These are phyloP conservation scores for Pilatotrama ljubarskyi DNA, from an alignment of 768 basidiomycete species.

Conservation along the genomic window DNA sequence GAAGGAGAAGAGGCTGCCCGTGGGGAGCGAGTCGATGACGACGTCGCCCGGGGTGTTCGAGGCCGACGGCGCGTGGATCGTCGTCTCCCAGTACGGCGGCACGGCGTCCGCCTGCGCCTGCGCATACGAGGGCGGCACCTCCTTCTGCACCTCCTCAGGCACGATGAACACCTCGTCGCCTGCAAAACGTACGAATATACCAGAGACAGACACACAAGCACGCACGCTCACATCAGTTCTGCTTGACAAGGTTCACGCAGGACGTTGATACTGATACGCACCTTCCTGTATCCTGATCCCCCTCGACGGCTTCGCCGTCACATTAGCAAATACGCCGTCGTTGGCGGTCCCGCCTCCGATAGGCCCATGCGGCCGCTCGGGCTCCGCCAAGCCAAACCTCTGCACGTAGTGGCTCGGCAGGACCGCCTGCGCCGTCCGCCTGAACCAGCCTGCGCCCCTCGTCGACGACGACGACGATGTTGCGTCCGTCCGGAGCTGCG, in stretches of 20 bases:
- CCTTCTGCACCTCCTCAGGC: constrained; percentile 80
- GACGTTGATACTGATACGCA: constrained; percentile 33
- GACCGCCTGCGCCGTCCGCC: constrained; percentile 53
- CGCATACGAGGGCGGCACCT: constrained; percentile 91
- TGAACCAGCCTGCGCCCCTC: constrained; percentile 49
- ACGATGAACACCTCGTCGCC: constrained; percentile 74
- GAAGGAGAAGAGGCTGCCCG: constrained; percentile 81
- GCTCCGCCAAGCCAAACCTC: constrained; percentile 43
- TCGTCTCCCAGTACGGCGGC: constrained; percentile 97
- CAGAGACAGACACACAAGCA: not conserved
- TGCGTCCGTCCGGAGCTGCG: constrained; percentile 27
- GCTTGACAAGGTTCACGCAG: constrained; percentile 2
- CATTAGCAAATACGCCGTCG: constrained; percentile 94
- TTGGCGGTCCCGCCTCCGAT: constrained; percentile 72
- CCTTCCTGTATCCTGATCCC: constrained; percentile 64
- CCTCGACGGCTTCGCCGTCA: constrained; percentile 80
- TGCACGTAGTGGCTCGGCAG: constrained; percentile 53
- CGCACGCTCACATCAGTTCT: not conserved
- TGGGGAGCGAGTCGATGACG: constrained; percentile 86
- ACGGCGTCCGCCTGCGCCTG: constrained; percentile 93
- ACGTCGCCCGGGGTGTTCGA: constrained; percentile 71
- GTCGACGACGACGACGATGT: constrained; percentile 22
- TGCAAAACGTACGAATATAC: constrained; percentile 27
- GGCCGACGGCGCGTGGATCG: constrained; percentile 85
- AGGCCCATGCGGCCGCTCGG: constrained; percentile 40